phyloP scores from a whole-genome alignment of 2,329 filamentous ascomycete genomes.

The Aspergillus fumigatiaffinis region DNA sequence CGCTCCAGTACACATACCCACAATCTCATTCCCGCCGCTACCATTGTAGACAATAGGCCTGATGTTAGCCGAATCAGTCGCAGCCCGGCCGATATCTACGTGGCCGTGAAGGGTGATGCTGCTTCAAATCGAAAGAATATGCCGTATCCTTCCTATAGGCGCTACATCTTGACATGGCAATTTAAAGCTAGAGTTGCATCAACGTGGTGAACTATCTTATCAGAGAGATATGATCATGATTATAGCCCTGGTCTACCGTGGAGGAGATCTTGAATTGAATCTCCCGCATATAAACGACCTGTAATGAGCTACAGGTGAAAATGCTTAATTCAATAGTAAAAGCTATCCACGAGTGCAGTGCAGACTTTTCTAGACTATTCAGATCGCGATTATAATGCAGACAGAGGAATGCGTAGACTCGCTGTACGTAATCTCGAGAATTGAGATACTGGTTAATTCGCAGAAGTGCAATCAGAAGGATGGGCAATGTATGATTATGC shows the following conservation, averaged over 20 bases:
- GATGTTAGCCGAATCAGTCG: neutral
- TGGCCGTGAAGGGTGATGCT: neutral
- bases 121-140: neutral
- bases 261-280: neutral
- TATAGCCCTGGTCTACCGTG: neutral
- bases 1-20: neutral
- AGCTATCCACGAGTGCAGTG: neutral
- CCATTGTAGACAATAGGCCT: too few species aligned
- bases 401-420: neutral
- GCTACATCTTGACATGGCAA: neutral
- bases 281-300: neutral
- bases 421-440: neutral
- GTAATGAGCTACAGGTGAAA: neutral
- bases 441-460: neutral
- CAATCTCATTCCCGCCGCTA: neutral
- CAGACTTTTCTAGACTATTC: neutral
- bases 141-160: neutral
- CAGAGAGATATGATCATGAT: neutral
- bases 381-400: neutral
- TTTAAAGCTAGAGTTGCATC: neutral
- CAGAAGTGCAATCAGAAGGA: neutral
- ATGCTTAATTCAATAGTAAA: neutral
- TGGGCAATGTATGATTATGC: slow-evolving; percentile 1
- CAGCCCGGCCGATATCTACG: neutral
- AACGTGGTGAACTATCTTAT: neutral